These are phyloP conservation scores for Colletotrichum cordylinicola DNA, from an alignment of 2,329 filamentous ascomycete species.

Conservation along the genomic window DNA sequence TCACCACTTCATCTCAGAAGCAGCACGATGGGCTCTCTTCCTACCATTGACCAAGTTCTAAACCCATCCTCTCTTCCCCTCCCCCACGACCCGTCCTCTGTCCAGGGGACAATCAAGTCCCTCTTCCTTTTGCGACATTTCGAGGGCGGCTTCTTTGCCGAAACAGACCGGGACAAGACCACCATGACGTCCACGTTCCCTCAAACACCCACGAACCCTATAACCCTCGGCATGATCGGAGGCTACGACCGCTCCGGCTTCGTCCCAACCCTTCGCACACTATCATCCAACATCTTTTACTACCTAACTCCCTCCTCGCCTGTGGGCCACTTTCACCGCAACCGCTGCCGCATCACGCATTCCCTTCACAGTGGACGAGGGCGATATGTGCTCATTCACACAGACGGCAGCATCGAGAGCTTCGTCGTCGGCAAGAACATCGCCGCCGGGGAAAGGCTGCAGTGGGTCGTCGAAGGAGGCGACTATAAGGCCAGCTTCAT, in stretches of 20 bases:
- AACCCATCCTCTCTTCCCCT: slow-evolving; percentile 6
- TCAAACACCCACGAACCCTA: slow-evolving; percentile 37
- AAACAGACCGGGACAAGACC: slow-evolving; percentile 61
- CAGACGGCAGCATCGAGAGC: slow-evolving; percentile 62
- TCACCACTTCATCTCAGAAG: neutral
- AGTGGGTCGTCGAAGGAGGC: slow-evolving; percentile 74
- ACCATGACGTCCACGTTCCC: slow-evolving; percentile 62
- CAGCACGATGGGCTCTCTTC: neutral
- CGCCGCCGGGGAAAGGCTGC: slow-evolving; percentile 62
- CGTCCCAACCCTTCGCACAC: neutral
- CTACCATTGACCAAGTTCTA: neutral
- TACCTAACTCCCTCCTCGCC: slow-evolving; percentile 62
- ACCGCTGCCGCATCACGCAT: slow-evolving; percentile 67
- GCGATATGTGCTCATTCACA: slow-evolving; percentile 68
- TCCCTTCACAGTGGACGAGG: slow-evolving; percentile 69
- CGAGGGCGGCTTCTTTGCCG: slow-evolving; percentile 69
- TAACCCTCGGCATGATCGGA: slow-evolving; percentile 46
- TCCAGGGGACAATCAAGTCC: slow-evolving; percentile 31
- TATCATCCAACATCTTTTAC: slow-evolving; percentile 34
- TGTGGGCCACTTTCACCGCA: slow-evolving; percentile 68
- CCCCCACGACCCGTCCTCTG: slow-evolving; percentile 16
- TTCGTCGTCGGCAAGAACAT: slow-evolving; percentile 68
- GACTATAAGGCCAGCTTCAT: slow-evolving; percentile 71
- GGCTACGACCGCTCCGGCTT: neutral
- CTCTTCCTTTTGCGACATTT: slow-evolving; percentile 60